These are phyloP conservation scores for Coniferiporia weirii DNA, from an alignment of 1,284 basidiomycete genomes.

Conservation along the genomic window DNA sequence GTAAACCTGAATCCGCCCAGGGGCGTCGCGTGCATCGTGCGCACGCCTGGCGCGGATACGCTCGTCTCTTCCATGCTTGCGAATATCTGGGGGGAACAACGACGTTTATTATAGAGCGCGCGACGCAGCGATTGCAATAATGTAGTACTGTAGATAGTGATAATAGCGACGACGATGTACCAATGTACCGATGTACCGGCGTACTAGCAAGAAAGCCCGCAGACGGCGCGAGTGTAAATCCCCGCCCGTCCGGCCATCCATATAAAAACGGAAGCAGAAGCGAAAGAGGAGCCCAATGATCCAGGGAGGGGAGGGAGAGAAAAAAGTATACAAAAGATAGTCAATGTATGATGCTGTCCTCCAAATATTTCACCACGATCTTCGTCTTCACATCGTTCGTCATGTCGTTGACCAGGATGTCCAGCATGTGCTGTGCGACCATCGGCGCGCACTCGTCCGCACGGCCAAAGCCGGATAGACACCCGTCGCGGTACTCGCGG, in stretches of 20 bases:
- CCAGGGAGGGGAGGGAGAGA: background rate
- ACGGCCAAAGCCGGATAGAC: slow-evolving; percentile 65
- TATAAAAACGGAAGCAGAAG: background rate
- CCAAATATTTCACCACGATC: slow-evolving; percentile 44
- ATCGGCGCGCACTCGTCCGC: slow-evolving; percentile 65
- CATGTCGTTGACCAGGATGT: slow-evolving; percentile 36
- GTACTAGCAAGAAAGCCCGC: background rate
- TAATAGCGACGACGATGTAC: background rate
- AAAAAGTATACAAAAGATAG: slow-evolving; percentile 11
- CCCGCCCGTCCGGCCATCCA: background rate
- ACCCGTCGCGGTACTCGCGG: slow-evolving; percentile 58
- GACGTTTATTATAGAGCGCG: background rate
- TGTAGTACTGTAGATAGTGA: background rate
- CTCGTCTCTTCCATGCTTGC: slow-evolving; percentile 45
- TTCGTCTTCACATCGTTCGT: slow-evolving; percentile 29
- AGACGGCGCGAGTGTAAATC: no score
- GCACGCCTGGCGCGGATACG: slow-evolving; percentile 51
- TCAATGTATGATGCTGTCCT: slow-evolving; percentile 35
- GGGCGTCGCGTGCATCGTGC: slow-evolving; percentile 49
- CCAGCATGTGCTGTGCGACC: slow-evolving; percentile 52
- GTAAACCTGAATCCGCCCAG: background rate
- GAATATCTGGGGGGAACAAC: slow-evolving; percentile 55
- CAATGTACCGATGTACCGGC: background rate
- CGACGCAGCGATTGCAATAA: background rate
- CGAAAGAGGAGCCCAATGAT: no score